A percentile compares a stretch with the other conserved stretches of the same genome.
Conservation (phyloP, 371 early-diverging fungal species). For the Rhizopus delemar region DNA sequence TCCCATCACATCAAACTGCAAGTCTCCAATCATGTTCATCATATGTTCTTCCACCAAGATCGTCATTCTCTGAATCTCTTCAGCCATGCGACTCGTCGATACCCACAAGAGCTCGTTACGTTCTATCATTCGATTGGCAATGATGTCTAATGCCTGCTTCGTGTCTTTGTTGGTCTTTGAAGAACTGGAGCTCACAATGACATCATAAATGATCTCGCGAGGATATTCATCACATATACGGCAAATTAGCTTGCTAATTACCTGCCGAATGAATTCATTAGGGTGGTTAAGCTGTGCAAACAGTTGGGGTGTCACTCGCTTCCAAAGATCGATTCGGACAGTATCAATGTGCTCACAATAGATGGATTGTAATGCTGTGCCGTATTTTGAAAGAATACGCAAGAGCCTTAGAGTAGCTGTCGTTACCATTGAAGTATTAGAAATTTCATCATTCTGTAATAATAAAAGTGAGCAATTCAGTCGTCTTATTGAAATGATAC, state of each 20-base stretch:
- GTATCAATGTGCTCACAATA: conserved; percentile 47
- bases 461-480: no score
- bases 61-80: conserved; percentile 73
- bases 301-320: conserved; percentile 76
- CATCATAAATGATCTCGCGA: conserved; percentile 70
- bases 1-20: conserved; percentile 64
- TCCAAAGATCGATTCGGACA: conserved; percentile 65
- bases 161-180: conserved; percentile 48
- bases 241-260: conserved; percentile 55
- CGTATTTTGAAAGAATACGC: conserved; percentile 68
- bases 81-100: conserved; percentile 60
- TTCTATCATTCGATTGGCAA: conserved; percentile 48
- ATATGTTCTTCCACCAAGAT: conserved; percentile 86
- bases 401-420: conserved; percentile 68
- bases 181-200: conserved; percentile 64
- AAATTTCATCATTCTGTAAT: conserved; percentile 1
- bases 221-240: conserved; percentile 66
- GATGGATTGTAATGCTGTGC: conserved; percentile 44
- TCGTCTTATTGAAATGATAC: not conserved
- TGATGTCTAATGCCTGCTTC: conserved; percentile 40
- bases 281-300: conserved; percentile 76
- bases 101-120: conserved; percentile 54
- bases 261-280: conserved; percentile 51
- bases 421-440: conserved; percentile 44
- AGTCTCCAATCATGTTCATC: conserved; percentile 65